Percentiles rank a stretch among this genome's conserved stretches.
These are phyloP conservation scores for Fusarium redolens DNA, from an alignment of 2,329 filamentous ascomycete species.

Conservation along the genomic window DNA sequence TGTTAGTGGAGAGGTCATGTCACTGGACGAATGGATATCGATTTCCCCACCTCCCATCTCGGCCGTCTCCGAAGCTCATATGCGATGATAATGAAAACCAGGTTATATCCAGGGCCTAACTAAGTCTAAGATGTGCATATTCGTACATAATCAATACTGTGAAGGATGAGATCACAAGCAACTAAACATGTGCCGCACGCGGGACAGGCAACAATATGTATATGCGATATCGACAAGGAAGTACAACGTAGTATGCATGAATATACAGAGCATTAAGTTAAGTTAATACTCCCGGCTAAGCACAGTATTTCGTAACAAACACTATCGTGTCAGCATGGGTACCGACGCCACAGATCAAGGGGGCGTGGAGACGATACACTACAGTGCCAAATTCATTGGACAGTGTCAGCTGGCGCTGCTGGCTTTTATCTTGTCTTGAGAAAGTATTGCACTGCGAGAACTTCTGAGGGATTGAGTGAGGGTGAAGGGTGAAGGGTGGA, in stretches of 20 bases:
- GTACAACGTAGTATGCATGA: slow-evolving; percentile 11
- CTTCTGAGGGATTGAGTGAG: neutral
- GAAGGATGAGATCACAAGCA: neutral
- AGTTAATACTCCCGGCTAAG: neutral
- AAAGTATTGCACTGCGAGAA: neutral
- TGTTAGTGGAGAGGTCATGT: slow-evolving; percentile 2
- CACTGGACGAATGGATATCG: slow-evolving; percentile 12
- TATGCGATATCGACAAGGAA: slow-evolving; percentile 21
- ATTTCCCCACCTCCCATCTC: slow-evolving; percentile 8
- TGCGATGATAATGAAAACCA: slow-evolving; percentile 3
- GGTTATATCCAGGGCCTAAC: slow-evolving; percentile 10
- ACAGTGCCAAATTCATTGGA: neutral
- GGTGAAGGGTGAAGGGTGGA: neutral
- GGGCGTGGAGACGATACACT: slow-evolving; percentile 17
- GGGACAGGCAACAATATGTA: slow-evolving; percentile 13
- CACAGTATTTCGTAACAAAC: slow-evolving; percentile 7
- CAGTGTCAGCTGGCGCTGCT: slow-evolving; percentile 1
- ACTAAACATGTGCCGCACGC: slow-evolving; percentile 16
- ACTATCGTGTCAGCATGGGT: slow-evolving; percentile 31
- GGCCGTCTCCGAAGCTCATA: slow-evolving; percentile 27
- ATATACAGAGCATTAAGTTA: slow-evolving; percentile 10
- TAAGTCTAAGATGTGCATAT: neutral
- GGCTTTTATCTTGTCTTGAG: neutral
- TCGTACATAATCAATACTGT: neutral
- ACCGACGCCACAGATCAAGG: slow-evolving; percentile 22